Conservation (phyloP, 805 yeast species). For the Brettanomyces bruxellensis region DNA sequence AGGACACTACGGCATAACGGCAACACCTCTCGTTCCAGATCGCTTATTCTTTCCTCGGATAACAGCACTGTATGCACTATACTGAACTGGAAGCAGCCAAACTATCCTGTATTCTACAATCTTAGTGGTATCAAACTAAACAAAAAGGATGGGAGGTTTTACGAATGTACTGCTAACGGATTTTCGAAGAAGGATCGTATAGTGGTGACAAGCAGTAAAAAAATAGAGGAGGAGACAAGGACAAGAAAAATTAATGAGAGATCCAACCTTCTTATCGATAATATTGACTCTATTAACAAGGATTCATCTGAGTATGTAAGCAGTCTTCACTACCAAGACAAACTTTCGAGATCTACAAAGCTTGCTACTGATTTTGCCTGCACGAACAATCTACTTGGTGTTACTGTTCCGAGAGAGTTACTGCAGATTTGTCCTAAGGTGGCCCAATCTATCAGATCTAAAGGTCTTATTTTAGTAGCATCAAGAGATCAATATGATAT, state of each 20-base stretch:
- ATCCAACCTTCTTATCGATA: constrained; percentile 21
- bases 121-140: constrained; percentile 54
- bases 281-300: constrained; percentile 27
- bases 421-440: constrained; percentile 67
- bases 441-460: constrained; percentile 62
- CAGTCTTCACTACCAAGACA: constrained; percentile 28
- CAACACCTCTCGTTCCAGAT: constrained; percentile 34
- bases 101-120: constrained; percentile 85
- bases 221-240: not conserved
- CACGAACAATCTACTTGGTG: constrained; percentile 75
- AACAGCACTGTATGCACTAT: constrained; percentile 89
- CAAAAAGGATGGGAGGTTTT: constrained; percentile 21
- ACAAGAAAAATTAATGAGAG: not conserved
- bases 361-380: constrained; percentile 78
- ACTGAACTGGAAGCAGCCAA: constrained; percentile 97
- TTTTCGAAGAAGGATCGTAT: constrained; percentile 11
- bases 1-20: constrained; percentile 34
- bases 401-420: constrained; percentile 66
- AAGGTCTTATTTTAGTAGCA: constrained; percentile 78
- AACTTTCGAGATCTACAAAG: constrained; percentile 59
- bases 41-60: constrained; percentile 76
- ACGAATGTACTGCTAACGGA: constrained; percentile 34
- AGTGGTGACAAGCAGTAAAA: constrained; percentile 2
- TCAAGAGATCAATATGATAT: constrained; percentile 14
- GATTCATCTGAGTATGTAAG: constrained; percentile 25